Percentiles rank a stretch among this genome's conserved stretches.
phyloP scores from a whole-genome alignment of 768 basidiomycete genomes.

The Termitomyces sp. region DNA sequence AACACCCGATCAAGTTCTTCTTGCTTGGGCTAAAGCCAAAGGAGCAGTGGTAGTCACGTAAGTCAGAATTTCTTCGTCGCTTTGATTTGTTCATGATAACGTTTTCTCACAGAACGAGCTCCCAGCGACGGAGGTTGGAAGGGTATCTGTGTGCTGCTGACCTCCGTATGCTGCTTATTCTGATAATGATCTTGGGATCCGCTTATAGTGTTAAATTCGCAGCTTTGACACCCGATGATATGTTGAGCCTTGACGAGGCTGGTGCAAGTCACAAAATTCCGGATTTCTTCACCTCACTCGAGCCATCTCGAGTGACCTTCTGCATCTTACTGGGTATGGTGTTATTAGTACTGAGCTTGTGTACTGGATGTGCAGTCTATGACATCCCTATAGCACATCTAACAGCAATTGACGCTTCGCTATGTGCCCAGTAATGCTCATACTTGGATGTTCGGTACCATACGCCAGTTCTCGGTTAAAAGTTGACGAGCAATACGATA shows the following conservation, averaged over 20 bases:
- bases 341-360: background rate
- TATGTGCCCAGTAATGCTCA: background rate
- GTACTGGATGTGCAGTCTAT: background rate
- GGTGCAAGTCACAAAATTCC: slow-evolving; percentile 31
- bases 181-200: background rate
- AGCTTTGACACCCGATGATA: slow-evolving; percentile 49
- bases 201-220: background rate
- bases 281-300: background rate
- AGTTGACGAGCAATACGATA: background rate
- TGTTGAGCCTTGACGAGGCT: slow-evolving; percentile 51
- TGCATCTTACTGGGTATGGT: background rate
- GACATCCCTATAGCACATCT: background rate
- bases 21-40: slow-evolving; percentile 66
- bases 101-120: slow-evolving; percentile 44
- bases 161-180: background rate
- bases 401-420: background rate
- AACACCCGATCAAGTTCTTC: slow-evolving; percentile 58
- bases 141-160: slow-evolving; percentile 63
- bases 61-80: slow-evolving; percentile 11
- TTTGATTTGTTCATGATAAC: background rate
- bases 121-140: slow-evolving; percentile 51
- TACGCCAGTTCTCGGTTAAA: background rate
- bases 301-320: background rate
- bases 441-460: background rate
- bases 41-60: slow-evolving; percentile 66